These are phyloP conservation scores for Podospora comata DNA, from an alignment of 495 filamentous ascomycete genomes.

Conservation along the genomic window DNA sequence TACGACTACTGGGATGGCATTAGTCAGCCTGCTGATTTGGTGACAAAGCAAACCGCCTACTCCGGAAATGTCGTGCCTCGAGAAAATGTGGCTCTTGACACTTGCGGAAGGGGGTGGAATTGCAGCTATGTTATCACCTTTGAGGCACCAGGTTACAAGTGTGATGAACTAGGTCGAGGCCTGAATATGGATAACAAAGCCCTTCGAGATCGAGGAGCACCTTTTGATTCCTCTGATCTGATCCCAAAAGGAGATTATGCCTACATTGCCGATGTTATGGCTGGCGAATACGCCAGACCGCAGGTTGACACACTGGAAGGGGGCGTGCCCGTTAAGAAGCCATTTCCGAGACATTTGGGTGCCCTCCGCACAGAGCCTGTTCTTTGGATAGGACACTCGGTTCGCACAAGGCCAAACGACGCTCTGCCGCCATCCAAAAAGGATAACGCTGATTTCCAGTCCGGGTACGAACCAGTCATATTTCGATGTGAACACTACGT, in stretches of 20 bases:
- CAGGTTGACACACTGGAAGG: slow-evolving; percentile 21
- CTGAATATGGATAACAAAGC: slow-evolving; percentile 16
- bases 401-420: slow-evolving; percentile 2
- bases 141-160: slow-evolving; percentile 31
- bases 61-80: slow-evolving; percentile 20
- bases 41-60: slow-evolving; percentile 16
- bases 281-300: slow-evolving; percentile 24
- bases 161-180: slow-evolving; percentile 22
- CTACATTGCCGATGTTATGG: slow-evolving; percentile 23
- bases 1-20: slow-evolving; percentile 32
- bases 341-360: slow-evolving; percentile 27
- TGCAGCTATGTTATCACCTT: slow-evolving; percentile 32
- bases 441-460: slow-evolving; percentile 12
- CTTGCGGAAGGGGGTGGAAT: slow-evolving; percentile 32
- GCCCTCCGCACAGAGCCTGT: slow-evolving; percentile 30
- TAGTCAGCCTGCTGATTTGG: slow-evolving; percentile 17
- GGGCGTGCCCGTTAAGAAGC: slow-evolving; percentile 5
- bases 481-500: slow-evolving; percentile 31
- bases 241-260: slow-evolving; percentile 23
- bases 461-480: slow-evolving; percentile 21
- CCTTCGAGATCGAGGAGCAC: slow-evolving; percentile 19
- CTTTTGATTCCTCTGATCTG: slow-evolving; percentile 24
- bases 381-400: slow-evolving; percentile 27
- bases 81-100: slow-evolving; percentile 24
- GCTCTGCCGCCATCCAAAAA: slow-evolving; percentile 9